Base-by-base conservation (phyloP, 345 rosid species). In the Brassica rapa region DNA sequence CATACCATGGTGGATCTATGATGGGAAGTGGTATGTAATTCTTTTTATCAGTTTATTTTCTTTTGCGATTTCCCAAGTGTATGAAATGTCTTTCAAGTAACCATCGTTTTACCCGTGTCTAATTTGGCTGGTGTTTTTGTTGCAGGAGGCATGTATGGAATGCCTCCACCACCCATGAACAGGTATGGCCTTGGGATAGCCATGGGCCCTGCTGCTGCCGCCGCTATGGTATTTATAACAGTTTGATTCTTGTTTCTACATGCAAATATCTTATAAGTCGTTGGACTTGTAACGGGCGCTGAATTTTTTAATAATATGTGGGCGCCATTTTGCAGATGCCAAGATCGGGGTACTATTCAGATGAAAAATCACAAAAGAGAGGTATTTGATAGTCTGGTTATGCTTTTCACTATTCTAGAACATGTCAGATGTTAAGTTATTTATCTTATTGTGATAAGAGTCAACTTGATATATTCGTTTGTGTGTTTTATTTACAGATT, bases 121-220 rank as follows among this genome's bases (percentile, higher is more conserved):
- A 55, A 68, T 65, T 71, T 56, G 59, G 62, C 14, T 75, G 59
- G 21, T 12, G 43, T 57, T 66, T 68, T 12, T 53, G 0, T 68
- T 70, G 19, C 82, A 92, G 98, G 92, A 73, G 90, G 89, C 27
- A 88, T 59, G 70, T 95, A 93, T 81, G 89, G 92, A 55, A 85
- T 95, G 83, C 97, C 96, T 46, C 94, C 99, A 43, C 73, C 93
- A 72, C 65, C 65, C 16, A 90, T 95, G 86, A 96, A 95, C 75
- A 90, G 98, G 6, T 93, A 88, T 68, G 97, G 98, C 73, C 85
- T 95, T 82, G 87, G 87, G 70, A 83, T 95, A 88, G 90, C 98
- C n/a, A 89, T 95, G 89, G 88, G 88, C 70, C 94, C 90, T 80
- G 85, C 90, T 76, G 85, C 93, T 67, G 77, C 88, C 10, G 85